Evolutionary conservation across 208 protist genomes (phyloP).

Genomic region (Acanthamoeba divionensis): DNA sequence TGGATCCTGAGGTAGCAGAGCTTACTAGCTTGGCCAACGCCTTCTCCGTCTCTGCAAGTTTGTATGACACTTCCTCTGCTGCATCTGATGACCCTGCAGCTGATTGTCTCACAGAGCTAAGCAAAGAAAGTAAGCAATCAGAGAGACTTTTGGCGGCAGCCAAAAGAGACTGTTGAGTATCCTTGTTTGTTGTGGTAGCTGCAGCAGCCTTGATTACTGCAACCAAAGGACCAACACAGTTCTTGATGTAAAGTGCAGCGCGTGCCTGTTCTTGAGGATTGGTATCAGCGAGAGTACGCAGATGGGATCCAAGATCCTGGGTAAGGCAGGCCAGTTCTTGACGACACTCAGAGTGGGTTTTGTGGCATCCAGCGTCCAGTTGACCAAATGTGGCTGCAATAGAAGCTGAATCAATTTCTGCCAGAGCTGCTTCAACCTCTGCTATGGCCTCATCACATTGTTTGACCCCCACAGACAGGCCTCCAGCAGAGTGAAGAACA

Average conservation of each 20-base stretch:
- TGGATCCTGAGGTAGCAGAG: not conserved
- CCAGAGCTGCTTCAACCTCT: not conserved
- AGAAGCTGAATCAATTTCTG: not conserved
- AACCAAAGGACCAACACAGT: not conserved
- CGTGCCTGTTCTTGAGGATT: too few species aligned
- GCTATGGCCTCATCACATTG: slow-evolving; percentile 47
- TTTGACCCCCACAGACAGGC: not conserved
- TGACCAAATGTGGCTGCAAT: slow-evolving; percentile 33
- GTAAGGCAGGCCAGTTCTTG: not conserved
- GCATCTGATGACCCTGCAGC: not conserved
- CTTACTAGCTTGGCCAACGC: not conserved
- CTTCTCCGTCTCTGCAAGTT: not conserved
- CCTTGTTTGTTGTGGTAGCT: not conserved
- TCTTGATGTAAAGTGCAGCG: not conserved
- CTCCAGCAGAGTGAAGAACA: not conserved
- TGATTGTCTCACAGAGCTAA: not conserved
- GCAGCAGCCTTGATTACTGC: not conserved
- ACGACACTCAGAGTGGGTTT: not conserved
- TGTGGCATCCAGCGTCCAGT: not conserved
- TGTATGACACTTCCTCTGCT: not conserved
- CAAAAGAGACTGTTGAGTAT: slow-evolving; percentile 32
- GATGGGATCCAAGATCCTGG: too few species aligned
- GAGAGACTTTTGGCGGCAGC: not conserved
- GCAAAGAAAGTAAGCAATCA: not conserved
- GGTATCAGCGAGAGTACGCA: too few species aligned